Base-by-base conservation (phyloP, 31 red algal genomes). In the Asparagopsis taxiformis region DNA sequence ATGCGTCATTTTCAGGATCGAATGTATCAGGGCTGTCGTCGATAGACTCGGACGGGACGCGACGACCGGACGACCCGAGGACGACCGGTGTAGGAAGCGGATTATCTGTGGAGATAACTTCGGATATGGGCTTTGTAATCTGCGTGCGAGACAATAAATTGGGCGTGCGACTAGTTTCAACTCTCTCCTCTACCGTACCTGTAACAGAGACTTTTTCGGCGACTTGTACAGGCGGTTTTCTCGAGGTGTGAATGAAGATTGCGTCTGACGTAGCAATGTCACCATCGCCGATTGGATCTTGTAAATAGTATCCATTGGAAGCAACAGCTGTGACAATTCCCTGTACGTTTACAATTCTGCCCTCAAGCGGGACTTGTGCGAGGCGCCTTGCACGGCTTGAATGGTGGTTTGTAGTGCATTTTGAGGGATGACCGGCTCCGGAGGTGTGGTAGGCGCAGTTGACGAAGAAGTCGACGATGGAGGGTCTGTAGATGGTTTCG, bases 321-420 rank as follows among this genome's bases (percentile, higher is more conserved):
- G 13, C 23, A 9, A 59, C 55, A 26, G 55, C 55, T 59, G 55
- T 59, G 9, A 59, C 55, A 23, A 59, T 26, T 9, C 55, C 55
- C 55, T n/a, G 55, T n/a, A 59, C 55, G 10, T n/a, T 59, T 9
- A 59, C 55, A 19, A 10, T 59, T 26, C 23, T 21, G 9, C 55
- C 55, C 9, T 59, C 23, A 19, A 23, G 23, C 9, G 15, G 21
- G 55, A 59, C 11, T 9, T 59, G 55, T 59, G n/a, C 11, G 55
- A 22, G 11, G 10, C 23, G 8, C 55, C 55, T 21, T 59, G 55
- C 11, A 59, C 24, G 13, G 13, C 55, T 20, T 9, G 15, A 23
- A 59, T 59, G 21, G 55, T 59, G n/a, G n/a, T n/a, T n/a, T n/a
- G n/a, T n/a, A n/a, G n/a, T n/a, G n/a, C n/a, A n/a, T n/a, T n/a